Evolutionary conservation across 768 basidiomycete genomes (phyloP), one percentile per base, ranked within the genome.

Genomic region (Auriscalpium vulgare): DNA sequence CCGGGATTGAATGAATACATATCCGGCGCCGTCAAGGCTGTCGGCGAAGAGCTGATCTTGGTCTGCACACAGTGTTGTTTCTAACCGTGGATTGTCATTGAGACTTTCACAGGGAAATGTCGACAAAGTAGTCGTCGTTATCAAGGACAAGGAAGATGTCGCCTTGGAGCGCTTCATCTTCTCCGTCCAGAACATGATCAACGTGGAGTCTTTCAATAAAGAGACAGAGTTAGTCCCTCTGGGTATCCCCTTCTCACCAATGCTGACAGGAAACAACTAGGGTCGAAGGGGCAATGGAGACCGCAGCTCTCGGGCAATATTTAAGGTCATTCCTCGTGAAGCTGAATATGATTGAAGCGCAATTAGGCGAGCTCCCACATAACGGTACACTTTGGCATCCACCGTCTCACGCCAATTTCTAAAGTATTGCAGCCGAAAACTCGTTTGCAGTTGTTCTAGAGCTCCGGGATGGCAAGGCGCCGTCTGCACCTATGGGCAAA

Each of bases 161-260:
- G 79, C 91, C 14, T 72, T 97, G n/a, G 95, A 98, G 67, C 81
- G 94, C 3, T 97, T 89, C 68, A 79, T 95, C 17, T 92, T 97
- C 68, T 84, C 91, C 21, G 68, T 95, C n/a, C 84, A 87, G 58
- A 87, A 79, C 67, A 85, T 95, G 82, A 80, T 91, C 34, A 67
- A 83, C 53, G 78, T 89, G 34, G 87, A 88, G 59, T 62, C 75
- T 0, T 87, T 79, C 70, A 78, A 87, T 67, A 88, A 83, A 65
- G 84, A 88, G 59, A 79, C 79, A 17, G 79, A 81, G 89, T 87
- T 60, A 55, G 66, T 56, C 21, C 35, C n/a, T 59, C 29, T 37
- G n/a, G 16, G 37, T 23, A 37, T 36, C 54, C n/a, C 10, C 49
- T 29, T 37, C 21, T 56, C 47, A 54, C 40, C 2, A 21, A 51